Evolutionary conservation across 2,329 filamentous ascomycete genomes (phyloP).

Genomic region (Dothideomycetes sp.): DNA sequence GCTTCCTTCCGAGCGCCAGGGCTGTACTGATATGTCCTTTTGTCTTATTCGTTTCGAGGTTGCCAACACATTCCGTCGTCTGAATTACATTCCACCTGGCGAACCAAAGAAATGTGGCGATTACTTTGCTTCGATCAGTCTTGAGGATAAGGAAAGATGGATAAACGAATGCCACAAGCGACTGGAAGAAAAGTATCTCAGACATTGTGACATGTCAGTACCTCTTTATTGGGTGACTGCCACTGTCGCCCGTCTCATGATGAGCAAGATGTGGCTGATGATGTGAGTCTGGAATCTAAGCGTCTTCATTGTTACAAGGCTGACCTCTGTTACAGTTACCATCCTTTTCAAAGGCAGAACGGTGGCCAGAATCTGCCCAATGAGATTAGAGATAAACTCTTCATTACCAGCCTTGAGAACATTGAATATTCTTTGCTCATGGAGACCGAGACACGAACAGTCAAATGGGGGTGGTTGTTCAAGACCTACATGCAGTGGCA

Average conservation of each 20-base stretch:
- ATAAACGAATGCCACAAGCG: conserved; percentile 39
- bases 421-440: conserved; percentile 61
- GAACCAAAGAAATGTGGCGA: conserved; percentile 33
- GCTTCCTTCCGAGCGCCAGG: conserved; percentile 38
- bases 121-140: conserved; percentile 35
- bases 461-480: conserved; percentile 58
- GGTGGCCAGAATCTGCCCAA: conserved; percentile 48
- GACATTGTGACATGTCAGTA: conserved; percentile 44
- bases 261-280: conserved; percentile 70
- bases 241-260: conserved; percentile 59
- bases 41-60: conserved; percentile 46
- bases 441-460: conserved; percentile 52
- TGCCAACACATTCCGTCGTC: conserved; percentile 37
- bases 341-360: conserved; percentile 58
- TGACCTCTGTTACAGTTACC: conserved; percentile 40
- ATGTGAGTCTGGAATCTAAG: conserved; percentile 28
- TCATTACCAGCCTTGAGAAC: conserved; percentile 64
- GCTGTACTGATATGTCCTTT: conserved; percentile 52
- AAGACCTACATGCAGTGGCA: conserved; percentile 58
- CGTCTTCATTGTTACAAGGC: not conserved
- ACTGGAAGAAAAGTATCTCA: conserved; percentile 42
- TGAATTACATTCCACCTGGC: conserved; percentile 36
- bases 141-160: conserved; percentile 41
- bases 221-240: conserved; percentile 60
- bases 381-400: conserved; percentile 59